Conservation (phyloP, 306 rosid species). For the Malus orientalis region DNA sequence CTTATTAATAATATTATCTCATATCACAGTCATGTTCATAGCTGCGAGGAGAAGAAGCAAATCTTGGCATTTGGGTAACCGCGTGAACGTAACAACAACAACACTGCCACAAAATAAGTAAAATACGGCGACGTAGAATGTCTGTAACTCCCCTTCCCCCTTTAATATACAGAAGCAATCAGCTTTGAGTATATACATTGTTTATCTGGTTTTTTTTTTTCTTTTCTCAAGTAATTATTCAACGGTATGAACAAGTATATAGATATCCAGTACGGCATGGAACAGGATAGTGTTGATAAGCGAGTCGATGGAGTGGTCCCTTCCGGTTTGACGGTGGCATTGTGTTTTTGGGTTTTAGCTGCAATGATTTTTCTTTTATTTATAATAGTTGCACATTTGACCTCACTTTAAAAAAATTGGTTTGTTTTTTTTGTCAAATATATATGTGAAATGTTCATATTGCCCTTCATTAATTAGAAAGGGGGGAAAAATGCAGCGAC, state of each 20-base stretch:
- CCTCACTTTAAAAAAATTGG: too few relatives aligned
- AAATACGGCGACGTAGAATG: constrained; percentile 22
- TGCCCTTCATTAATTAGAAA: too few relatives aligned
- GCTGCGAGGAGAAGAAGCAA: background rate
- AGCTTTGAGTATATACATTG: background rate
- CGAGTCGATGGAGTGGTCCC: background rate
- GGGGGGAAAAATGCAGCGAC: too few relatives aligned
- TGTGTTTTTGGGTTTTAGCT: too few relatives aligned
- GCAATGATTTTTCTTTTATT: too few relatives aligned
- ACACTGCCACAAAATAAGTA: background rate
- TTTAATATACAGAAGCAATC: background rate
- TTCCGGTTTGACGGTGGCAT: background rate
- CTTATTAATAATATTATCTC: background rate
- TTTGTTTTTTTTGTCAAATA: too few relatives aligned
- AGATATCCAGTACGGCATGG: background rate
- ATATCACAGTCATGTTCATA: background rate
- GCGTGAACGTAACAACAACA: constrained; percentile 21
- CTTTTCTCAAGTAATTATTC: background rate
- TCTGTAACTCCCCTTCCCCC: background rate
- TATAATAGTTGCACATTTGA: too few relatives aligned
- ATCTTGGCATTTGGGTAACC: constrained; percentile 15
- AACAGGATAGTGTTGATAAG: background rate
- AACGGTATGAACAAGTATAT: constrained; percentile 6
- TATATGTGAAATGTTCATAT: too few relatives aligned
- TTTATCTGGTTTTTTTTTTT: background rate